Conservation (phyloP, 345 rosid species). For the Boechera divaricarpa region DNA sequence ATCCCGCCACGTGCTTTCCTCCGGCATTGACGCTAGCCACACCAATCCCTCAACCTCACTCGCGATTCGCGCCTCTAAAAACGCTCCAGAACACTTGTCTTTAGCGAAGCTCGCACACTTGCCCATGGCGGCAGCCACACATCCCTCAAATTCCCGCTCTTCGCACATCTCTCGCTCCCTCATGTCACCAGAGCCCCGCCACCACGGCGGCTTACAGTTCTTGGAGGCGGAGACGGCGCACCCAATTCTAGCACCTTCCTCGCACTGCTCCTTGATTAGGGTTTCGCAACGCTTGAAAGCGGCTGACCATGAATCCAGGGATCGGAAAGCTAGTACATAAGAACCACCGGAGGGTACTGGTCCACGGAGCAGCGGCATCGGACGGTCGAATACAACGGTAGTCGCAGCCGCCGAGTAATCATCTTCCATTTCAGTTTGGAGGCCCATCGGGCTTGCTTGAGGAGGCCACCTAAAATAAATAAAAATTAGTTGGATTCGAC, state of each 20-base stretch:
- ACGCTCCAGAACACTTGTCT: conserved; percentile 60
- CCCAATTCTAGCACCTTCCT: conserved; percentile 77
- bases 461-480: not conserved
- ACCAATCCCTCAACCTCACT: conserved; percentile 49
- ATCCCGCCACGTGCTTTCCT: conserved; percentile 39
- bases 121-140: conserved; percentile 62
- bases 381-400: conserved; percentile 55
- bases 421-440: conserved; percentile 20
- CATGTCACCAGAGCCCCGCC: conserved; percentile 59
- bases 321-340: conserved; percentile 71
- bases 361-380: conserved; percentile 73
- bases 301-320: conserved; percentile 62
- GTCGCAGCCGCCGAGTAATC: conserved; percentile 70
- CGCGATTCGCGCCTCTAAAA: conserved; percentile 70
- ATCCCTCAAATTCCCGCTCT: conserved; percentile 70
- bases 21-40: conserved; percentile 54
- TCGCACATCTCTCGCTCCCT: conserved; percentile 79
- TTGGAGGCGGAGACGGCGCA: conserved; percentile 81
- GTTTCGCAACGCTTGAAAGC: conserved; percentile 58
- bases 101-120: conserved; percentile 72
- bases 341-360: conserved; percentile 54
- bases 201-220: conserved; percentile 84
- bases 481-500: not conserved
- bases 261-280: conserved; percentile 67
- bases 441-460: conserved; percentile 35